Evolutionary conservation across 768 basidiomycete species (phyloP), one percentile per base, ranked within the genome.

Genomic region (Panaeolus papilionaceus): DNA sequence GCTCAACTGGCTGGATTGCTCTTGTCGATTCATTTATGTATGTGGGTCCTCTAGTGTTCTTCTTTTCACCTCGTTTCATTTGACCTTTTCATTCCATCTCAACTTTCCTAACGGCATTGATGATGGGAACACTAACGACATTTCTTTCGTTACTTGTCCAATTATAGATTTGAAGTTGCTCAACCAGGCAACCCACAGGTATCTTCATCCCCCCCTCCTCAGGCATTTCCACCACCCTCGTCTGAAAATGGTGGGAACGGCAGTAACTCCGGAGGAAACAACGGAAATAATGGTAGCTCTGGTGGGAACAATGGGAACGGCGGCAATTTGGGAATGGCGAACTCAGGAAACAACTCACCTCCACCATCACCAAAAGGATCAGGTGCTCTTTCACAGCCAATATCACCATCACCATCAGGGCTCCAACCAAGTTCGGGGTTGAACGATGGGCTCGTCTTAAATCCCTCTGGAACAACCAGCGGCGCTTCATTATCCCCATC

Each of bases 11-110:
- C 6, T 58, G 26, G 26, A 58, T 37, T 28, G 54, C 54, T 3
- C 20, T 58, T 33, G 54, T 58, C 11, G 54, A 58, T 28, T 58
- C 54, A 28, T 58, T 58, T 33, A 58, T 58, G 54, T 58, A 18
- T 16, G 54, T 58, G 4, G 8, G 6, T 51, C n/a, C 26, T 33
- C 33, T 33, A 33, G 33, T 33, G 33, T 33, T 33, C 2, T 33
- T 33, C 33, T 3, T 33, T 47, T 11, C 45, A 47, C 45, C 8
- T 20, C 20, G 16, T 2, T 2, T 47, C 45, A 3, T 47, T 18
- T 20, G 16, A 11, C 3, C n/a, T 47, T 8, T 16, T n/a, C 45
- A 47, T 18, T 16, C 2, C 18, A 47, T 47, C 7, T 47, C 20
- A 16, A 8, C 16, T 47, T 16, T 20, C 18, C 3, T 16, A 9